phyloP scores from a whole-genome alignment of 495 filamentous ascomycete species.

The Hypomontagnella submonticulosa region DNA sequence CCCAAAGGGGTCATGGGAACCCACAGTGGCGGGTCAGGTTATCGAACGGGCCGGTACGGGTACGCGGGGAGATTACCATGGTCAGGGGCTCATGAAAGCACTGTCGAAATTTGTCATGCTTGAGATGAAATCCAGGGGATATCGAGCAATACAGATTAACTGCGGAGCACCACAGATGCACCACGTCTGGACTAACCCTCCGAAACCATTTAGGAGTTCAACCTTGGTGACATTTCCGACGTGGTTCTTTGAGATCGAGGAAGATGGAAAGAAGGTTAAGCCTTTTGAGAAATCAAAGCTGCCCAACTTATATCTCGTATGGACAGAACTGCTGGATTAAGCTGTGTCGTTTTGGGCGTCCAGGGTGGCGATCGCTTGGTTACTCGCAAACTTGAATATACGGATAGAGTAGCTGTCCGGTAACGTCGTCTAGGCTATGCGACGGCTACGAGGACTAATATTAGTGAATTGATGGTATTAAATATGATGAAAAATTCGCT shows the following conservation, averaged over 20 bases:
- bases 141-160: conserved; percentile 38
- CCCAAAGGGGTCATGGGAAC: conserved; percentile 32
- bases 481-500: too few relatives aligned
- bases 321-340: conserved; percentile 35
- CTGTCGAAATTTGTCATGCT: conserved; percentile 40
- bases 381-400: too few relatives aligned
- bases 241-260: conserved; percentile 36
- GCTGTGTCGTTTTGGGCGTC: too few relatives aligned
- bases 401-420: too few relatives aligned
- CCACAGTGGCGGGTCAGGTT: conserved; percentile 36
- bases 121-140: conserved; percentile 40
- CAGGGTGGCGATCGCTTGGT: too few relatives aligned
- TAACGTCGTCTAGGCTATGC: too few relatives aligned
- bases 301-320: conserved; percentile 32
- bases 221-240: conserved; percentile 29
- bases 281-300: conserved; percentile 35
- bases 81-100: conserved; percentile 31
- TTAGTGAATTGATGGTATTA: too few relatives aligned
- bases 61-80: conserved; percentile 24
- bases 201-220: conserved; percentile 33
- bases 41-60: conserved; percentile 34
- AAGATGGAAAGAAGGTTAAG: conserved; percentile 31
- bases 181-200: conserved; percentile 33
- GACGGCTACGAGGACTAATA: too few relatives aligned
- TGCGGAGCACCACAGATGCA: conserved; percentile 38